Conservation (phyloP, 2,329 filamentous ascomycete genomes). For the Venturiaceae sp. region DNA sequence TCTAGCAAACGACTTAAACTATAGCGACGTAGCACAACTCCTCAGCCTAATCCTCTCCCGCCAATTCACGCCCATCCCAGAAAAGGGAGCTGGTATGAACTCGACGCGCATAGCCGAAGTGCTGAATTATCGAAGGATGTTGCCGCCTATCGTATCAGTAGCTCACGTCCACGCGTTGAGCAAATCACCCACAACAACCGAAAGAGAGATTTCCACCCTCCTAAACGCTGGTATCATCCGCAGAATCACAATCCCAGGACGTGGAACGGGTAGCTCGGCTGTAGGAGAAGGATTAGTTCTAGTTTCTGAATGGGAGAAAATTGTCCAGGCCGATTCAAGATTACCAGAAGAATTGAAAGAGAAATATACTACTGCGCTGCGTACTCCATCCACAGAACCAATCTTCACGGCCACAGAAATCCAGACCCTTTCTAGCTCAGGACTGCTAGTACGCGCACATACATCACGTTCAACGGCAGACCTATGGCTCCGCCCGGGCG, state of each 20-base stretch:
- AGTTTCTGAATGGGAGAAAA: constrained; percentile 42
- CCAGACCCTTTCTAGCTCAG: constrained; percentile 51
- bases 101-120: constrained; percentile 54
- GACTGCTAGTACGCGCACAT: constrained; percentile 52
- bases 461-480: constrained; percentile 26
- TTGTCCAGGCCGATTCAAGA: constrained; percentile 16
- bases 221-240: constrained; percentile 46
- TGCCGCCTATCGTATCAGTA: constrained; percentile 56
- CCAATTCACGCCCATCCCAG: constrained; percentile 35
- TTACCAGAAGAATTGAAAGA: constrained; percentile 36
- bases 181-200: constrained; percentile 51
- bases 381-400: constrained; percentile 26
- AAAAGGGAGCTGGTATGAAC: constrained; percentile 49
- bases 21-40: constrained; percentile 54
- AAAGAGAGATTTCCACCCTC: constrained; percentile 58
- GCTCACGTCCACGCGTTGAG: constrained; percentile 58
- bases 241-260: constrained; percentile 52
- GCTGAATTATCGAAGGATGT: constrained; percentile 47
- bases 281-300: constrained; percentile 58
- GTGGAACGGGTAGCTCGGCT: constrained; percentile 46
- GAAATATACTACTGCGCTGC: constrained; percentile 44
- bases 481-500: constrained; percentile 31
- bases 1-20: constrained; percentile 45
- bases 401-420: constrained; percentile 38
- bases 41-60: constrained; percentile 20